Conservation (phyloP, 2,329 filamentous ascomycete genomes). For the Ophiostoma sp. region DNA sequence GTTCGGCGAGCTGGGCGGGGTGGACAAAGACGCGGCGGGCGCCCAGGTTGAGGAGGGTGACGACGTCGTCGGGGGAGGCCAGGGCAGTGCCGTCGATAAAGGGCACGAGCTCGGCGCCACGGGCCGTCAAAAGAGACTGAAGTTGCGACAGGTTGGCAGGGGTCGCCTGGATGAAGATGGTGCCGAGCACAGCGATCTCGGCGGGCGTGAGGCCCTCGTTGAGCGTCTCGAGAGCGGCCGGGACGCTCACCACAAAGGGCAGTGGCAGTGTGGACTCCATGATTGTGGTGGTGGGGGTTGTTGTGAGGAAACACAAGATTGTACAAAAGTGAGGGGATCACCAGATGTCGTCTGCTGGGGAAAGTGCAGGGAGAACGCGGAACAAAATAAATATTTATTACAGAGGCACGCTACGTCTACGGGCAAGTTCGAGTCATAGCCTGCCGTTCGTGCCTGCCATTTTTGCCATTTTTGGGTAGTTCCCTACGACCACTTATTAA, state of each 20-base stretch:
- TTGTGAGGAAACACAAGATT: not conserved
- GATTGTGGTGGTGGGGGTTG: not conserved
- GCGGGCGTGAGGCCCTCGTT: constrained; percentile 55
- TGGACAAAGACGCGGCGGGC: constrained; percentile 82
- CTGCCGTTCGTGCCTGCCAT: constrained; percentile 3
- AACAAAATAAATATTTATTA: not conserved
- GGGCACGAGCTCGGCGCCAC: constrained; percentile 57
- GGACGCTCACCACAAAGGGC: constrained; percentile 61
- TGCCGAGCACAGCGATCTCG: constrained; percentile 60
- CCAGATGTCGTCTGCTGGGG: not conserved
- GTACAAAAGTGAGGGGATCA: constrained; percentile 3
- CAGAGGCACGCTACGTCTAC: not conserved
- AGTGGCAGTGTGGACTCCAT: constrained; percentile 67
- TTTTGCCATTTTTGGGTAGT: constrained; percentile 5
- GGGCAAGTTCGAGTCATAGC: constrained; percentile 19
- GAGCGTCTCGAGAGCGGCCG: constrained; percentile 45
- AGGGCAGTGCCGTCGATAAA: constrained; percentile 77
- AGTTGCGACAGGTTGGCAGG: constrained; percentile 45
- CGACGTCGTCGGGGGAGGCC: constrained; percentile 67
- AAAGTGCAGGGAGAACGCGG: not conserved
- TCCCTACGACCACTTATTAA: not conserved
- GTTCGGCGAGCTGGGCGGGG: constrained; percentile 63
- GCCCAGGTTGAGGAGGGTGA: constrained; percentile 80
- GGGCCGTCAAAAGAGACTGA: constrained; percentile 49
- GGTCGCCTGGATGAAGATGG: constrained; percentile 57